phyloP scores from a whole-genome alignment of 768 basidiomycete genomes.

The Fibroporia radiculosa region DNA sequence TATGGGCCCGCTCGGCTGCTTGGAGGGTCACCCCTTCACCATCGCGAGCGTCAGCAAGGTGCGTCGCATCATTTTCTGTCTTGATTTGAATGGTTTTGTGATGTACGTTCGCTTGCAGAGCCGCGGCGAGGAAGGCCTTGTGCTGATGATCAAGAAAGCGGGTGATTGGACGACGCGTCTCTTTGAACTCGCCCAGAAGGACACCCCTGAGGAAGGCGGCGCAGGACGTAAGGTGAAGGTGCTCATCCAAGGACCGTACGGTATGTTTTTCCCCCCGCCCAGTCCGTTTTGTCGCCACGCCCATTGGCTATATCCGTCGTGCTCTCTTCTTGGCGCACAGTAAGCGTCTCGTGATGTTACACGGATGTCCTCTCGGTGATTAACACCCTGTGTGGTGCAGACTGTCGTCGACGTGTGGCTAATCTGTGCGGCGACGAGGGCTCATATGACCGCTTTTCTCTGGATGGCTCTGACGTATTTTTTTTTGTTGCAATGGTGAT shows the following conservation, averaged over 20 bases:
- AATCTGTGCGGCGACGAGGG: no score
- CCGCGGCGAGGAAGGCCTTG: constrained; percentile 27
- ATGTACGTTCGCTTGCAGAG: background rate
- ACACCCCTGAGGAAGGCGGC: constrained; percentile 7
- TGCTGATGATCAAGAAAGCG: constrained; percentile 41
- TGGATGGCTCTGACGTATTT: no score
- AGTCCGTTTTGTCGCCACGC: no score
- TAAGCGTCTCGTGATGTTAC: no score
- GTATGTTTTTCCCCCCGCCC: constrained; percentile 18
- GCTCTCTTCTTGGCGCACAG: no score
- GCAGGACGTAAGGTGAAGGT: constrained; percentile 23
- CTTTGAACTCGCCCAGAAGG: constrained; percentile 27
- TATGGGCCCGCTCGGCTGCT: constrained; percentile 28
- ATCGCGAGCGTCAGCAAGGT: constrained; percentile 14
- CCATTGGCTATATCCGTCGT: no score
- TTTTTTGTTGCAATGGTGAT: constrained; percentile 2
- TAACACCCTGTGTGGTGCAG: no score
- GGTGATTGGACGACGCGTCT: constrained; percentile 45
- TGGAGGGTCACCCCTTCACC: constrained; percentile 30
- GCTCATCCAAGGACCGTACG: constrained; percentile 50
- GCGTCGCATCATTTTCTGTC: background rate
- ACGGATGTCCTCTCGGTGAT: no score
- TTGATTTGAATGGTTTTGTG: background rate
- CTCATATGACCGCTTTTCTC: no score
- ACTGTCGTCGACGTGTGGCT: no score